Evolutionary conservation across 768 basidiomycete species (phyloP), one percentile per base, ranked within the genome.

Genomic region (Termitomyces eurrhizus): DNA sequence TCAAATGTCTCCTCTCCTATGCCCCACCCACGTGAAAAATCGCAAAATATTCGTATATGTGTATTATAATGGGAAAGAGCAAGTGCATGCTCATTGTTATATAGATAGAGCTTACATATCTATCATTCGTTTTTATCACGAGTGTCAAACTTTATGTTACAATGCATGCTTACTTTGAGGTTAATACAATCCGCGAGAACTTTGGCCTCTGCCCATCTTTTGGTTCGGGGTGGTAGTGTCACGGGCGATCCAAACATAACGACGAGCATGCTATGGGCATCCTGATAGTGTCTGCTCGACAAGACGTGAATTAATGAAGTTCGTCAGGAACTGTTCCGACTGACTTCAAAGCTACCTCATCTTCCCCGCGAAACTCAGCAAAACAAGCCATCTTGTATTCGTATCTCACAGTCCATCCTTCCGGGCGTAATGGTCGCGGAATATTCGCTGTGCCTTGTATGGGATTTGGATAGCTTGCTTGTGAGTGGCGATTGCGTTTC

Each of bases 321-420:
- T 59, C 51, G 54, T 49, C 64, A 37, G 51, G 52, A 57, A 44
- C 29, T 49, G 63, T 26, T 62, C 24, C 54, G 50, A 78, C 87
- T 64, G 64, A 95, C 94, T 94, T 95, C 61, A 96, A 77, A 0
- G 95, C 93, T 9, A 94, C 88, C 67, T 98, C 95, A 61, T 92
- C 85, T 72, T 98, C 96, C 13, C 92, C 87, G 60, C 95, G 77
- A 69, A 98, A 94, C 73, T 99, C 96, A 0, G 96, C 94, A 72
- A 98, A 98, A 66, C 90, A 89, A 0, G 90, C 97, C 83, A 95
- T 91, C 75, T 98, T 99, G 79, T 94, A 98, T 70, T 98, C 95
- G 68, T 98, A 98, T 35, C 97, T 80, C 21, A 96, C 94, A 0
- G 91, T 93, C 96, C 95, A 99, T 0, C 95, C 95, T 72, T 93